Base-by-base conservation (phyloP, 768 basidiomycete genomes). In the Pulveroboletus sp. region DNA sequence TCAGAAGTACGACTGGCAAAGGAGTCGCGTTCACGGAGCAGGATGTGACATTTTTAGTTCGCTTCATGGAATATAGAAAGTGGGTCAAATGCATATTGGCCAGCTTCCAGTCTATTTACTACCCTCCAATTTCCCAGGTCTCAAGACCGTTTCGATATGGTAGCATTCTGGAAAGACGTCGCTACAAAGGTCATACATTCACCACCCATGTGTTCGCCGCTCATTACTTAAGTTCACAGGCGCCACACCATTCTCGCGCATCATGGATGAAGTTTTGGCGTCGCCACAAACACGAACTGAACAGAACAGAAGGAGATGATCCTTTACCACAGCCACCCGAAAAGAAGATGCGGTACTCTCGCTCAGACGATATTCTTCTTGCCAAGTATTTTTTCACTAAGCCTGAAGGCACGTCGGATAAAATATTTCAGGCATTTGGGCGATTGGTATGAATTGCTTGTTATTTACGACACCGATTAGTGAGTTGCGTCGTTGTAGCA, bases 221-320 rank as follows among this genome's bases (percentile, higher is more conserved):
- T 56, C 28, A 58, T 31, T 8, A 9, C 31, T 33, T 35, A 24
- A n/a, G 18, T 45, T 41, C 18, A 18, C 59, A 89, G 86, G 89
- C 89, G 0, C 90, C 90, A 0, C 90, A 93, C 67, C 90, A 93
- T 62, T 92, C 90, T 24, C 83, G 89, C 33, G 90, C 90, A 41
- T 93, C 90, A 6, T 93, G 90, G 90, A 90, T 93, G 88, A 93
- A 93, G 68, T 93, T 83, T 67, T 93, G 89, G 81, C 78, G 90
- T 14, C 75, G 90, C 48, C 90, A 93, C 65, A 89, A 89, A 57
- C 90, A 93, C 58, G 90, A 93, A 58, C 70, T 90, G 33, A 76
- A 84, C 45, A 79, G 78, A 49, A 72, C 74, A 3, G 82, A 83
- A n/a, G 73, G 70, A 1, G 84, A 86, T 51, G 86, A 82, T 10